A percentile compares a stretch with the other conserved stretches of the same genome.
These are phyloP conservation scores for Thalassiosira pacifica DNA, from an alignment of 352 stramenopile genomes.

Conservation along the genomic window DNA sequence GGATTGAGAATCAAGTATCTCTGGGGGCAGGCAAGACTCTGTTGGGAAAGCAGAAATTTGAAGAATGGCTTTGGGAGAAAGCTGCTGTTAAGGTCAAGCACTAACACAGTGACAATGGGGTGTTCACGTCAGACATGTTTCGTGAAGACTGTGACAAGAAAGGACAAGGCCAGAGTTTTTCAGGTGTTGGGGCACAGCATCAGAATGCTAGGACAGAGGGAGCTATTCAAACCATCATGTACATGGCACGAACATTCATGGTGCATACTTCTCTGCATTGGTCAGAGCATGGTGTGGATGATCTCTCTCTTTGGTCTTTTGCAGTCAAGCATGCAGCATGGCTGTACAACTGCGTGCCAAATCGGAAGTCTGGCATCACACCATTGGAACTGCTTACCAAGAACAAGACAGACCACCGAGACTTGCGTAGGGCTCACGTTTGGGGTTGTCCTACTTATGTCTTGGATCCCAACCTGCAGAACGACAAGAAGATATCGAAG, in stretches of 20 bases:
- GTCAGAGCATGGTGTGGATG: slow-evolving; percentile 41
- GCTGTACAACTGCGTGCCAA: slow-evolving; percentile 58
- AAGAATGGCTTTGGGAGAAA: slow-evolving; percentile 1
- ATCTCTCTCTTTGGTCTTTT: slow-evolving; percentile 48
- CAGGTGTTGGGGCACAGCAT: slow-evolving; percentile 32
- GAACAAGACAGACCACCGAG: background rate
- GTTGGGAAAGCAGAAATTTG: background rate
- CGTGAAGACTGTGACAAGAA: background rate
- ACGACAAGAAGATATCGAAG: slow-evolving; percentile 69
- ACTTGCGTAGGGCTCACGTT: slow-evolving; percentile 47
- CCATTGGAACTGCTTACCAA: slow-evolving; percentile 61
- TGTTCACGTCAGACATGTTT: slow-evolving; percentile 28
- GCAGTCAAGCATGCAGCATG: slow-evolving; percentile 53
- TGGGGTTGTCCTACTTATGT: slow-evolving; percentile 74
- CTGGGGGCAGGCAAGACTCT: background rate
- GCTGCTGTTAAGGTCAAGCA: background rate
- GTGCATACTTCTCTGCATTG: slow-evolving; percentile 52
- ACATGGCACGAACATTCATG: slow-evolving; percentile 38
- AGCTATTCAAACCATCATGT: slow-evolving; percentile 51
- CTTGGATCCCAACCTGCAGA: slow-evolving; percentile 57
- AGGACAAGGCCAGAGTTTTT: background rate
- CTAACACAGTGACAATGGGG: slow-evolving; percentile 52
- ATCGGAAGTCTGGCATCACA: slow-evolving; percentile 35
- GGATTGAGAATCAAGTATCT: slow-evolving; percentile 54
- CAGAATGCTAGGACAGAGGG: slow-evolving; percentile 54